Evolutionary conservation across 1,284 basidiomycete species (phyloP).

Genomic region (Trametes hirsuta): DNA sequence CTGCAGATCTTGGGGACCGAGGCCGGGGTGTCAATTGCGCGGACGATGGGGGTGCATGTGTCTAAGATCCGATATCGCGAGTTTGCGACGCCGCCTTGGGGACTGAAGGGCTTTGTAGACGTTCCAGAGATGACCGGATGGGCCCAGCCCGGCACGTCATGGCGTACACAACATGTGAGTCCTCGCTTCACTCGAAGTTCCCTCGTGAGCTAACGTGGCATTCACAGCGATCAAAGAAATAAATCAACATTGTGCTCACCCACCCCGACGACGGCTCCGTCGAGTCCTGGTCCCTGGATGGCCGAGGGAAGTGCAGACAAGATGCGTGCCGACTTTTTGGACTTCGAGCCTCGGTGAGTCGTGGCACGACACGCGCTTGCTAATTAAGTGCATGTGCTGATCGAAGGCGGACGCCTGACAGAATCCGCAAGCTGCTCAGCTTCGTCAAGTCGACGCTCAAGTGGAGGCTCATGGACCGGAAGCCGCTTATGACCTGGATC

Average conservation of each 20-base stretch:
- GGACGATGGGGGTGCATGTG: conserved; percentile 1
- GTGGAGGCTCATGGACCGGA: conserved; percentile 49
- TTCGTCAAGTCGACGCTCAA: conserved; percentile 46
- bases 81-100: neutral
- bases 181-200: too few species aligned
- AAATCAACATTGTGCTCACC: too few species aligned
- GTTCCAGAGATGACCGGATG: too few species aligned
- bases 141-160: too few species aligned
- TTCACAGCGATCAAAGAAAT: too few species aligned
- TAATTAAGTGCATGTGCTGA: neutral
- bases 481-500: conserved; percentile 45
- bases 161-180: too few species aligned
- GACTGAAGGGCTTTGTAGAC: too few species aligned
- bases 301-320: conserved; percentile 44
- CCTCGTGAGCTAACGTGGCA: too few species aligned
- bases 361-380: neutral
- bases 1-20: conserved; percentile 12
- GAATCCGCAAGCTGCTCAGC: conserved; percentile 43
- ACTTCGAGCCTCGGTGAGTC: conserved; percentile 47
- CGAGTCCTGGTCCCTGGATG: too few species aligned
- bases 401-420: conserved; percentile 19
- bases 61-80: conserved; percentile 2
- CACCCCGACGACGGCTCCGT: too few species aligned
- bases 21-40: conserved; percentile 10
- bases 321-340: conserved; percentile 47